Conservation (phyloP, 257 asterid genomes). For the Fraxinus cuspidata region DNA sequence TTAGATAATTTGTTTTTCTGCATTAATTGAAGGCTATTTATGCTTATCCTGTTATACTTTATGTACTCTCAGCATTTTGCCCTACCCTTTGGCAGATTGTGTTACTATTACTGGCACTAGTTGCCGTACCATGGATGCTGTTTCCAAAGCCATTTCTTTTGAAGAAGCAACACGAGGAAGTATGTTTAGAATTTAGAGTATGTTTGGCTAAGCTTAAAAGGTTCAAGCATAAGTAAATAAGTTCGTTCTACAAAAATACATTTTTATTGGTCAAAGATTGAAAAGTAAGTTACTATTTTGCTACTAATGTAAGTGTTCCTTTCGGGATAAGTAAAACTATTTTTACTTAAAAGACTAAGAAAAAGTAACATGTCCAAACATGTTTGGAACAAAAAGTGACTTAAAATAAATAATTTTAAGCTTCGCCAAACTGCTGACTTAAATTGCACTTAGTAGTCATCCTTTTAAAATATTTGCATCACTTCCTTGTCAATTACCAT, state of each 20-base stretch:
- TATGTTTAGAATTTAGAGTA: slow-evolving; percentile 27
- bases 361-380: not conserved
- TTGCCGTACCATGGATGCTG: slow-evolving; percentile 75
- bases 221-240: not conserved
- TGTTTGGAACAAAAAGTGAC: not conserved
- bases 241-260: not conserved
- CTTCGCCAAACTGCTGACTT: not conserved
- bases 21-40: not conserved
- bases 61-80: slow-evolving; percentile 16
- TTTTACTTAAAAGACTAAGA: not conserved
- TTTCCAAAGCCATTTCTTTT: slow-evolving; percentile 63
- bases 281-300: not conserved
- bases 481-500: slow-evolving; percentile 16
- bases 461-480: slow-evolving; percentile 6
- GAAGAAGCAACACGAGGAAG: slow-evolving; percentile 59
- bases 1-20: slow-evolving; percentile 24
- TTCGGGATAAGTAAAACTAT: not conserved
- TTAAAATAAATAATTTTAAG: not conserved
- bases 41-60: slow-evolving; percentile 5
- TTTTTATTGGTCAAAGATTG: not conserved
- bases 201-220: not conserved
- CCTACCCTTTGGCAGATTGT: slow-evolving; percentile 37
- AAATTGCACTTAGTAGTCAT: not conserved
- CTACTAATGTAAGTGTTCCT: not conserved
- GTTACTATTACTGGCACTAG: slow-evolving; percentile 54